Conservation (phyloP, 495 filamentous ascomycete genomes). For the Neurospora sublineolata region DNA sequence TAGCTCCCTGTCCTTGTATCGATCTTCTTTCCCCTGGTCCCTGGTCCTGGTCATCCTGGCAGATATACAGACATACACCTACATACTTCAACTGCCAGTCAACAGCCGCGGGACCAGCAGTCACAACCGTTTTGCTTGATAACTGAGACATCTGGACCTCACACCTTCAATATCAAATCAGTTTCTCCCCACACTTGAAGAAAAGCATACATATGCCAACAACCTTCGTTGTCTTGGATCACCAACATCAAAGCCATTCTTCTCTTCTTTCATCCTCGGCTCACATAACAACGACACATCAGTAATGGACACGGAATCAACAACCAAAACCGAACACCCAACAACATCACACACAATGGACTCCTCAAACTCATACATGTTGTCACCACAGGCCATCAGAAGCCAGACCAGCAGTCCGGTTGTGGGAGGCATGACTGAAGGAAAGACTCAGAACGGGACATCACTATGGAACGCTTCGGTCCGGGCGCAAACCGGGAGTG, state of each 20-base stretch:
- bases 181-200: background rate
- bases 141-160: background rate
- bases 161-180: background rate
- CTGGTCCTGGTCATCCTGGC: background rate
- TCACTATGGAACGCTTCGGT: constrained; percentile 12
- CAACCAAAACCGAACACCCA: background rate
- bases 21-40: background rate
- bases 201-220: background rate
- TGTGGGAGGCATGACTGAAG: background rate
- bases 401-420: background rate
- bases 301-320: background rate
- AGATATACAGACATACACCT: background rate
- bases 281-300: background rate
- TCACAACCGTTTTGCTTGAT: background rate
- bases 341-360: background rate
- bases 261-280: background rate
- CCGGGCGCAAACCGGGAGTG: constrained; percentile 6
- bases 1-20: background rate
- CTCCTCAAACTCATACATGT: background rate
- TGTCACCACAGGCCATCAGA: background rate
- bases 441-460: background rate
- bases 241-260: background rate
- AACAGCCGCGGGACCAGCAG: background rate
- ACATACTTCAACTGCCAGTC: background rate
- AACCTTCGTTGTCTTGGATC: background rate